These are phyloP conservation scores for Melampsora americana DNA, from an alignment of 1,284 basidiomycete species.

Conservation along the genomic window DNA sequence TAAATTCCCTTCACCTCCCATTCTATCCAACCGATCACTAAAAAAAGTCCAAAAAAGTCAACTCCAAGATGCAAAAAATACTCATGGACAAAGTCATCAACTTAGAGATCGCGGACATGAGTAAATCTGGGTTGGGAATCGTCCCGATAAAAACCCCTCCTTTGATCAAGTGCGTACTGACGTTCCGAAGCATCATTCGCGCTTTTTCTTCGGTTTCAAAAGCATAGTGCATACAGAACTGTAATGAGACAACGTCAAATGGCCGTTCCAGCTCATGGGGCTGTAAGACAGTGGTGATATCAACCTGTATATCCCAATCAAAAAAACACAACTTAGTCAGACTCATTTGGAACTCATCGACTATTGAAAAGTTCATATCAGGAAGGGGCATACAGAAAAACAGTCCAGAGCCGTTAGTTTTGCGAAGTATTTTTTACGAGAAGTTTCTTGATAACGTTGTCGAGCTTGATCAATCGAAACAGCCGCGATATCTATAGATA, in stretches of 20 bases:
- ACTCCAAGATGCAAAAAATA: slow-evolving; percentile 44
- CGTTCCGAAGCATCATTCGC: slow-evolving; percentile 88
- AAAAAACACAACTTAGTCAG: not conserved
- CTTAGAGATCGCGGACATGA: slow-evolving; percentile 63
- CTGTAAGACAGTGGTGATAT: slow-evolving; percentile 69
- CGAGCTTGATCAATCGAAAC: slow-evolving; percentile 88
- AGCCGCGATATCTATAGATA: slow-evolving; percentile 73
- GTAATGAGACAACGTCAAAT: slow-evolving; percentile 94
- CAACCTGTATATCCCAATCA: slow-evolving; percentile 55
- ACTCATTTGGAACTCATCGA: not conserved
- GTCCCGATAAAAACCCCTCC: slow-evolving; percentile 93
- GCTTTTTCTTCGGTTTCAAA: slow-evolving; percentile 84
- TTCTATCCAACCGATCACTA: not conserved
- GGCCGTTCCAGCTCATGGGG: slow-evolving; percentile 61
- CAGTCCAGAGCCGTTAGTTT: slow-evolving; percentile 85
- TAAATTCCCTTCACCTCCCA: not conserved
- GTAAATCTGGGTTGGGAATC: slow-evolving; percentile 76
- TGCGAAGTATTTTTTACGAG: slow-evolving; percentile 65
- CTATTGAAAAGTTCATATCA: not conserved
- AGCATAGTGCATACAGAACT: slow-evolving; percentile 99
- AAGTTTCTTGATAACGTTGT: slow-evolving; percentile 62
- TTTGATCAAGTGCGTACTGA: slow-evolving; percentile 69
- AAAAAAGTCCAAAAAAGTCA: not conserved
- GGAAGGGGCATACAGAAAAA: slow-evolving; percentile 61
- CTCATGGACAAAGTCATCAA: not conserved